These are phyloP conservation scores for Persicaria tinctoria DNA, from an alignment of 148 eudicot species.

Conservation along the genomic window DNA sequence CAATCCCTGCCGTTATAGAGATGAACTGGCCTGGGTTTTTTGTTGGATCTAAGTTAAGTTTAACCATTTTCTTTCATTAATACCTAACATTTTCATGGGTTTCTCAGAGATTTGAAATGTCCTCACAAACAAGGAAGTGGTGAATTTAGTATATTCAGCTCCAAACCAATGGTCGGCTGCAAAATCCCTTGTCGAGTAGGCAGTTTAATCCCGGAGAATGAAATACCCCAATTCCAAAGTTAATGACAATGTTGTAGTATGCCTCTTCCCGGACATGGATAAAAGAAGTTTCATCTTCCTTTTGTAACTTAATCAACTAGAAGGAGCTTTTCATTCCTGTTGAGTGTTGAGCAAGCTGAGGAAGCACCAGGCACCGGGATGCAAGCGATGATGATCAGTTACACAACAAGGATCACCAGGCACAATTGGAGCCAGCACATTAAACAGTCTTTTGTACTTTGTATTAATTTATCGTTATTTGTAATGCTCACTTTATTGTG, in stretches of 20 bases:
- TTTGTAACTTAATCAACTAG: slow-evolving; percentile 24
- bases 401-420: background rate
- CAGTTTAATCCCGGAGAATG: slow-evolving; percentile 64
- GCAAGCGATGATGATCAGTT: slow-evolving; percentile 17
- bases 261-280: slow-evolving; percentile 61
- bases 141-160: slow-evolving; percentile 54
- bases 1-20: no score
- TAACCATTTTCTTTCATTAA: background rate
- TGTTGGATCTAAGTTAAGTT: background rate
- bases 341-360: slow-evolving; percentile 3
- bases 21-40: background rate
- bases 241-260: slow-evolving; percentile 83
- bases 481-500: no score
- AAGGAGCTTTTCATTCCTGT: slow-evolving; percentile 12
- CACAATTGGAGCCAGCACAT: background rate
- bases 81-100: background rate
- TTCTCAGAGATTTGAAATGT: slow-evolving; percentile 82
- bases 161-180: slow-evolving; percentile 54
- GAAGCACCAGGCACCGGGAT: slow-evolving; percentile 1
- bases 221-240: slow-evolving; percentile 81
- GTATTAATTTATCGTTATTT: no score
- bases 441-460: no score
- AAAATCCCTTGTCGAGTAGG: slow-evolving; percentile 58
- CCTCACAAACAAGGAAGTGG: slow-evolving; percentile 75
- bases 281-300: slow-evolving; percentile 31